Evolutionary conservation across 208 protist genomes (phyloP), one percentile per base, ranked within the genome.

Genomic region (Trypanosoma grayi): DNA sequence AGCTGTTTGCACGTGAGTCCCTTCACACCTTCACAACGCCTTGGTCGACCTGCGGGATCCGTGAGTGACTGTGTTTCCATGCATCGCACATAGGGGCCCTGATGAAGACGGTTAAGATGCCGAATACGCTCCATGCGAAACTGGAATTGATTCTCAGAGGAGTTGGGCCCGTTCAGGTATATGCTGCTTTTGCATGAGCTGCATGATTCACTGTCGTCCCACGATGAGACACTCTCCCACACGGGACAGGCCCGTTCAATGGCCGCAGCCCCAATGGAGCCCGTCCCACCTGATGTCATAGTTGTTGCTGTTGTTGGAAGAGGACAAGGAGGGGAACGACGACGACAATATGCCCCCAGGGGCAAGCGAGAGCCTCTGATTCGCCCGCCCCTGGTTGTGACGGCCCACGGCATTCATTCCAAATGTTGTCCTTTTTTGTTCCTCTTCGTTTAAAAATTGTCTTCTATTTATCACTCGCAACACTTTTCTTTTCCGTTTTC

Each of bases 171-270:
- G 14, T 37, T 28, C 13, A 36, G 1, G 5, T 4, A 39, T 28
- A 20, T 34, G n/a, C 4, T 25, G 40, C 20, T 37, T 2, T 6
- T 27, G 13, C 13, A 11, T 14, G 33, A 53, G 1, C 14, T 31
- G 30, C 45, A 34, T 50, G 59, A 56, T 7, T 10, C 22, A 22
- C 6, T 34, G 27, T 44, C 52, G 4, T 34, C 55, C 64, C 64
- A 70, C 37, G 64, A 70, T 9, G 64, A 70, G 24, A 70, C 64
- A 20, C 28, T 20, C 43, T 70, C 64, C 53, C 53, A 70, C 2
- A 53, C 28, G 13, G 27, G 51, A 45, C 7, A 20, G 44, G 30
- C 46, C 30, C 28, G 2, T 10, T 46, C 36, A 16, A 4, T 43
- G 31, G 11, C 14, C 22, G 7, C 6, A 56, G 11, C 6, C 20